These are phyloP conservation scores for Arabidopsis hybrid DNA, from an alignment of 441 rosid species.

Conservation along the genomic window DNA sequence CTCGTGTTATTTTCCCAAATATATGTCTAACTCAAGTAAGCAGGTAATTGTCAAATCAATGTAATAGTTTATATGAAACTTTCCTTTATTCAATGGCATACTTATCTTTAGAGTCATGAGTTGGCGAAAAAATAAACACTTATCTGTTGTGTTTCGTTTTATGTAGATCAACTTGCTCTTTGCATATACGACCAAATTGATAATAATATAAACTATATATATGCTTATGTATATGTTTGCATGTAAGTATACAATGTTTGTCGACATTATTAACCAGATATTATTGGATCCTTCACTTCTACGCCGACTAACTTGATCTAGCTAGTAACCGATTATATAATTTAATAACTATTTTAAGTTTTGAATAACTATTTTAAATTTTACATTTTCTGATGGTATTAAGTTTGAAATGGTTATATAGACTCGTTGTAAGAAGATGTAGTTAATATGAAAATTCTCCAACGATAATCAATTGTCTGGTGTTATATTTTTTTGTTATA, in stretches of 20 bases:
- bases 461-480: too few species aligned
- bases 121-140: neutral
- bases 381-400: neutral
- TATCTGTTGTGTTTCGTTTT: conserved; percentile 13
- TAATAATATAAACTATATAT: neutral
- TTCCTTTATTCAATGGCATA: neutral
- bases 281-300: neutral
- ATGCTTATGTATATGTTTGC: neutral
- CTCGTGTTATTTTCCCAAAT: neutral
- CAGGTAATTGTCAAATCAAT: conserved; percentile 25
- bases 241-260: too few species aligned
- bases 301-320: neutral
- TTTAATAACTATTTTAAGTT: neutral
- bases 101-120: conserved; percentile 32
- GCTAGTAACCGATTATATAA: neutral
- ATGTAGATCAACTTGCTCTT: conserved; percentile 27
- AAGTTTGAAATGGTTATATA: too few species aligned
- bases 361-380: too few species aligned
- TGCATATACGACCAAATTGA: conserved; percentile 26
- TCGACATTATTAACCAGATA: neutral
- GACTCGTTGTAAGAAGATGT: neutral
- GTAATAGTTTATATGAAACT: conserved; percentile 12
- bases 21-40: neutral
- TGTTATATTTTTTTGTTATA: too few species aligned
- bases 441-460: neutral